Conservation (phyloP, 257 asterid genomes). For the Penstemon davidsonii region DNA sequence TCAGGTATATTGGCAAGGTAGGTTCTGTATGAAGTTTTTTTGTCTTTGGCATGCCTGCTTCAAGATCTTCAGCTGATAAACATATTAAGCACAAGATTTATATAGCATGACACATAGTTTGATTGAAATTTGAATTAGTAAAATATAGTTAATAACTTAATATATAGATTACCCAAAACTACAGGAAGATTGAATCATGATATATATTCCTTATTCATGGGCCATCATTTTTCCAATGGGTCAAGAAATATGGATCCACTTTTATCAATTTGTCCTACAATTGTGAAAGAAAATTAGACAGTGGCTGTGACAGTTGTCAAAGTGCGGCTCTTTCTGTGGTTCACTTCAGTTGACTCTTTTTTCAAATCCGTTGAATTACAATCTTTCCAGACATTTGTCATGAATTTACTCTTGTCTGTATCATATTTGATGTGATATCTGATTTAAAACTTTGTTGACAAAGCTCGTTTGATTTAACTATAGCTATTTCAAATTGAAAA, state of each 20-base stretch:
- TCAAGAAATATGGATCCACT: not conserved
- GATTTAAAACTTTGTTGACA: no score
- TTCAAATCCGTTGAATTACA: not conserved
- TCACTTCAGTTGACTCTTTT: conserved; percentile 9
- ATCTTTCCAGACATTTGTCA: not conserved
- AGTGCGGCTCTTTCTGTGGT: conserved; percentile 3
- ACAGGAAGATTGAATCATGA: not conserved
- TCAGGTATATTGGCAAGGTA: conserved; percentile 82
- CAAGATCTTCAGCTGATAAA: conserved; percentile 78
- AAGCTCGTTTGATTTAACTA: no score
- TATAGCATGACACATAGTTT: not conserved
- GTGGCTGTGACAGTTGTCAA: conserved; percentile 3
- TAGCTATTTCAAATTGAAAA: no score
- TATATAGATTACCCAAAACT: no score
- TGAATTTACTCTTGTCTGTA: not conserved
- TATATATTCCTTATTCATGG: no score
- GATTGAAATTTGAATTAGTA: not conserved
- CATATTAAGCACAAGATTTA: conserved; percentile 6
- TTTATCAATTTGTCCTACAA: not conserved
- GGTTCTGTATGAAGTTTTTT: conserved; percentile 78
- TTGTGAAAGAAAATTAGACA: conserved; percentile 9
- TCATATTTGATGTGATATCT: not conserved
- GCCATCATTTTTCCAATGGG: no score
- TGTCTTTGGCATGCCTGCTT: conserved; percentile 72
- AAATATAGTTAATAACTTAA: not conserved